Percentiles rank a stretch among this genome's conserved stretches.
Evolutionary conservation across 129 eudicot species (phyloP).

Genomic region (Heracleum sosnowskyi): DNA sequence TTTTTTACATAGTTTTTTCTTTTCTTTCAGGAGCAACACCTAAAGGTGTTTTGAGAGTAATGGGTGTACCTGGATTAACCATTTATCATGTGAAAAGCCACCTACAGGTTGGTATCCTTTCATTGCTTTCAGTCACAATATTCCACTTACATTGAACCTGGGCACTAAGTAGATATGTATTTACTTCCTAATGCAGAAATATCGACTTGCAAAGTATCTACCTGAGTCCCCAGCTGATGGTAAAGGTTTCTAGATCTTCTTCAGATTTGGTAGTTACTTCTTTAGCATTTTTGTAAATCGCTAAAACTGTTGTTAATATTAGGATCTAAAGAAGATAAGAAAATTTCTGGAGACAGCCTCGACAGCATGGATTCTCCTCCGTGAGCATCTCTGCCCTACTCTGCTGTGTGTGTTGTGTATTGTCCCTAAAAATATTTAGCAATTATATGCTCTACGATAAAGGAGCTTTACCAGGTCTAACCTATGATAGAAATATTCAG

Average conservation of each 20-base stretch:
- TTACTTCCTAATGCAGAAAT: conserved; percentile 29
- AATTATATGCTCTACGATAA: not conserved
- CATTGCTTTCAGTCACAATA: not conserved
- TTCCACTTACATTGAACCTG: not conserved
- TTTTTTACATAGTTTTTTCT: not conserved
- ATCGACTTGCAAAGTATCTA: conserved; percentile 61
- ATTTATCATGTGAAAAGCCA: conserved; percentile 74
- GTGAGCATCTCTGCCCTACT: conserved; percentile 10
- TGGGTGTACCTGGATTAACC: conserved; percentile 64
- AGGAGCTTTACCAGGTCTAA: not conserved
- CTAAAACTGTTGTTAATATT: not conserved
- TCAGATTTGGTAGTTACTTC: not conserved
- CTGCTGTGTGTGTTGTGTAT: not conserved
- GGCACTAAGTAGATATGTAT: not conserved
- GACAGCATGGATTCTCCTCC: conserved; percentile 17
- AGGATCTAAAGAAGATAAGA: conserved; percentile 17
- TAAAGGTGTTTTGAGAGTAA: conserved; percentile 64
- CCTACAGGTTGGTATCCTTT: conserved; percentile 37
- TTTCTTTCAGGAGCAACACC: conserved; percentile 52
- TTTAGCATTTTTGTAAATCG: not conserved
- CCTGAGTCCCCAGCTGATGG: conserved; percentile 66
- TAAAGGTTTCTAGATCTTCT: conserved; percentile 14
- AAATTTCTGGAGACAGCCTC: conserved; percentile 18
- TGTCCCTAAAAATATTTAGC: not conserved
- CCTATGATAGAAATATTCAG: not conserved